phyloP scores from a whole-genome alignment of 176 grass and related monocot species.

The Oropetium thomaeum region DNA sequence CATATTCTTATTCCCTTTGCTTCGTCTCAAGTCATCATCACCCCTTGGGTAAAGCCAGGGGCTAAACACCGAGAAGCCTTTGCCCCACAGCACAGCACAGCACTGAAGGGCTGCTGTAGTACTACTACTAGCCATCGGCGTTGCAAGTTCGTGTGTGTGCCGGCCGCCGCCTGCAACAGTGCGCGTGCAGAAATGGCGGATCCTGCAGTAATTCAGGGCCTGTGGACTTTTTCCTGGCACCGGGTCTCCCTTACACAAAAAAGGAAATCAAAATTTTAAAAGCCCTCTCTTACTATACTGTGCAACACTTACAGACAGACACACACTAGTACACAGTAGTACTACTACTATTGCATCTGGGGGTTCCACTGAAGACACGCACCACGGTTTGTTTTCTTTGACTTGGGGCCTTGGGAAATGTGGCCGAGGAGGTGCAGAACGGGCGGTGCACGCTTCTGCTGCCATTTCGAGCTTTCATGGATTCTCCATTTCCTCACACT shows the following conservation, averaged over 20 bases:
- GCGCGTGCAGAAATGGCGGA: not conserved
- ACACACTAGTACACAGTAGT: too few species aligned
- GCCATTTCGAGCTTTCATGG: slow-evolving; percentile 10
- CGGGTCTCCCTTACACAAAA: slow-evolving; percentile 5
- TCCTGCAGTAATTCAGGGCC: not conserved
- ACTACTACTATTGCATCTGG: too few species aligned
- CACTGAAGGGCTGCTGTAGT: not conserved
- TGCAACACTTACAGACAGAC: not conserved
- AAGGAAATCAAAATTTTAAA: not conserved
- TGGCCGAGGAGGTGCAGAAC: slow-evolving; percentile 7
- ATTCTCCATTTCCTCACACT: not conserved
- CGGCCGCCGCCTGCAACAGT: too few species aligned
- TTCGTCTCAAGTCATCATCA: slow-evolving; percentile 60
- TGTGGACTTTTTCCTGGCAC: slow-evolving; percentile 14
- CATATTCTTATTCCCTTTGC: slow-evolving; percentile 67
- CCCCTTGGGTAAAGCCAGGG: slow-evolving; percentile 14
- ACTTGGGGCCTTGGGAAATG: slow-evolving; percentile 39
- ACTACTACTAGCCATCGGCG: not conserved
- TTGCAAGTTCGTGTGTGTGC: not conserved
- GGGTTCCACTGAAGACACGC: slow-evolving; percentile 18
- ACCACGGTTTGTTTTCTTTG: slow-evolving; percentile 37
- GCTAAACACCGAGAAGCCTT: slow-evolving; percentile 30
- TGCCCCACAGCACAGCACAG: slow-evolving; percentile 20
- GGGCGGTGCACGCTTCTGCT: slow-evolving; percentile 50
- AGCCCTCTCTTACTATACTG: not conserved